Evolutionary conservation across 441 rosid genomes (phyloP), one percentile per base, ranked within the genome.

Genomic region (Theobroma grandiflorum): DNA sequence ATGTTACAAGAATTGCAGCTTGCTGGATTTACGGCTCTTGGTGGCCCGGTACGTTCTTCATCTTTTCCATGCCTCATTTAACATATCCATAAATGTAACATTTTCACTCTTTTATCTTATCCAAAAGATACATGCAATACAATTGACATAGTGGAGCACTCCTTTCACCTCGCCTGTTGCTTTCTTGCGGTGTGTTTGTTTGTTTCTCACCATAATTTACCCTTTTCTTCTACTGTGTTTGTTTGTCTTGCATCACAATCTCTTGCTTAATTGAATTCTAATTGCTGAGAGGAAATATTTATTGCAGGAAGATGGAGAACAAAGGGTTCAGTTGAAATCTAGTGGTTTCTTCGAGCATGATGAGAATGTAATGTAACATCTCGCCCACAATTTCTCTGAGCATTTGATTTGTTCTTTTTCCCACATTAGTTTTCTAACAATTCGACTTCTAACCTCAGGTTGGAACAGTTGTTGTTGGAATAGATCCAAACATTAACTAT

Each of bases 381-480:
- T 78, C 58, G 63, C 50, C 52, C 53, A n/a, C 74, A 79, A 78
- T 81, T 79, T 79, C 70, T 59, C 80, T 40, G 1, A 71, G 67
- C 20, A 53, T 73, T 72, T 62, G 15, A 20, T 55, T 67, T 38
- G 75, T 78, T 53, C 35, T 43, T 43, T 57, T 16, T 38, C 69
- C 79, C 58, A 14, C 72, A 71, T 82, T 72, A 49, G 62, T 76
- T 80, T 80, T 57, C 7, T 81, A 76, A 70, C 61, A 73, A 74
- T 79, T 83, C 79, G 62, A 77, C 74, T 76, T 55, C 18, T 15
- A 35, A 70, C 81, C 76, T 15, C 89, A 92, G 98, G 99, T 93
- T 73, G 99, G 99, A 85, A 98, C 98, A 42, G 98, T 96, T 76
- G 97, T 94, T 77, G 98, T 93, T 67, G 98, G 99, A 77, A 59